These are phyloP conservation scores for Mycena leptocephala DNA, from an alignment of 768 basidiomycete species.

Conservation along the genomic window DNA sequence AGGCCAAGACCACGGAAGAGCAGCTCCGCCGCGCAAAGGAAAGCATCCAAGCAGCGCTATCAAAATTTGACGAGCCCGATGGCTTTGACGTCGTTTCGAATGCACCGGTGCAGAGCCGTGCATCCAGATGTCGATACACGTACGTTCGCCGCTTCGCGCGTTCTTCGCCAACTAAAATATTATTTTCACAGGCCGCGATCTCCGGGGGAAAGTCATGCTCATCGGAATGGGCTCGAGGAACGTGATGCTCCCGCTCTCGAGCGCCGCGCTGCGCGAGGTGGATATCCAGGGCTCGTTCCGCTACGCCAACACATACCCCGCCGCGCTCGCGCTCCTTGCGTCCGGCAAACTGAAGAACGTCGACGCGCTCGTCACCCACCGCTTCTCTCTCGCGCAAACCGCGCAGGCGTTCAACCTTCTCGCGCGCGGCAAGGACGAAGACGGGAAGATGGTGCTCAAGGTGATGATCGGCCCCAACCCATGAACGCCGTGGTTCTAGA, in stretches of 20 bases:
- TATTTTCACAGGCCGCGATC: conserved; percentile 74
- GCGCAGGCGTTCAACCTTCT: conserved; percentile 89
- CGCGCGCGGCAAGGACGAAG: conserved; percentile 81
- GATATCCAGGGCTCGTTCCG: conserved; percentile 95
- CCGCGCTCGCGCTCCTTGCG: conserved; percentile 84
- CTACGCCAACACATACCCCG: conserved; percentile 92
- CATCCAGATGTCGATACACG: conserved; percentile 92
- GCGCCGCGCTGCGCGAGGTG: conserved; percentile 90
- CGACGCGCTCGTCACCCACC: conserved; percentile 86
- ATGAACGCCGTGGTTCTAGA: conserved; percentile 9
- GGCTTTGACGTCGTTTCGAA: conserved; percentile 97
- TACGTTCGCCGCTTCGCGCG: conserved; percentile 60
- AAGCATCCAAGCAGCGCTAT: conserved; percentile 65
- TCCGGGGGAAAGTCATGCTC: conserved; percentile 92
- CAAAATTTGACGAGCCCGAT: conserved; percentile 72
- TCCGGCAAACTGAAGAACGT: conserved; percentile 77
- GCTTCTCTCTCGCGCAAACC: conserved; percentile 76
- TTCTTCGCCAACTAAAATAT: conserved; percentile 25
- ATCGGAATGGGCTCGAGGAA: conserved; percentile 96
- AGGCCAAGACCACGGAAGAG: conserved; percentile 70
- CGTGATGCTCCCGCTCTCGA: conserved; percentile 86
- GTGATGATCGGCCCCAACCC: conserved; percentile 75
- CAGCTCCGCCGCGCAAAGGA: conserved; percentile 75
- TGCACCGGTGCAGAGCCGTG: conserved; percentile 95
- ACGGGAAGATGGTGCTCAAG: conserved; percentile 90